A percentile compares a stretch with the other conserved stretches of the same genome.
Evolutionary conservation across 2,329 filamentous ascomycete species (phyloP).

Genomic region (Penicillium crustosum): DNA sequence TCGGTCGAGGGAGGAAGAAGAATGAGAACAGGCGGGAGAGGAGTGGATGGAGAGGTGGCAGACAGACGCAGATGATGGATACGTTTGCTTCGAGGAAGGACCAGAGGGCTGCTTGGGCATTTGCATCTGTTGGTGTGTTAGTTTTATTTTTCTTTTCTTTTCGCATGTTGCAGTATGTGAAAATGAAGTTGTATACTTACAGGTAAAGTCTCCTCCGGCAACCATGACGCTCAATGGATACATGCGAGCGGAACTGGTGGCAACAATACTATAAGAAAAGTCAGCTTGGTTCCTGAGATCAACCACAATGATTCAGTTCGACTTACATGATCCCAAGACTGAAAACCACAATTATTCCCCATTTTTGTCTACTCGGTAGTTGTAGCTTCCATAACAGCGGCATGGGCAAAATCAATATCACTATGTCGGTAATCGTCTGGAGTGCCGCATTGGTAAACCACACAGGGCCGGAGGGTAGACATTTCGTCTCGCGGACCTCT

Average conservation of each 20-base stretch:
- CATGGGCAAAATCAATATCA: constrained; percentile 31
- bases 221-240: constrained; percentile 21
- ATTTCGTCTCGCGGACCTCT: constrained; percentile 5
- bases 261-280: constrained; percentile 25
- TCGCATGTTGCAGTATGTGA: too few relatives aligned
- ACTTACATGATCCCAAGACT: constrained; percentile 32
- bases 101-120: constrained; percentile 30
- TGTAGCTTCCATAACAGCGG: constrained; percentile 24
- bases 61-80: constrained; percentile 35
- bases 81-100: constrained; percentile 33
- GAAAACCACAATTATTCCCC: constrained; percentile 30
- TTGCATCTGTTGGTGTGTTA: constrained; percentile 18
- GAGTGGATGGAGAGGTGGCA: constrained; percentile 30
- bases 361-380: constrained; percentile 25
- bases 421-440: constrained; percentile 29
- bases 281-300: not conserved
- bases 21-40: constrained; percentile 28
- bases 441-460: constrained; percentile 34
- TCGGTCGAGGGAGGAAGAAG: constrained; percentile 19
- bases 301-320: not conserved
- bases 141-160: not conserved
- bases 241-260: constrained; percentile 29
- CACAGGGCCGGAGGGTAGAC: constrained; percentile 21
- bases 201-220: constrained; percentile 16
- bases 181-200: constrained; percentile 13